phyloP scores from a whole-genome alignment of 2,329 filamentous ascomycete genomes.

The Dactylellina drechsleri region DNA sequence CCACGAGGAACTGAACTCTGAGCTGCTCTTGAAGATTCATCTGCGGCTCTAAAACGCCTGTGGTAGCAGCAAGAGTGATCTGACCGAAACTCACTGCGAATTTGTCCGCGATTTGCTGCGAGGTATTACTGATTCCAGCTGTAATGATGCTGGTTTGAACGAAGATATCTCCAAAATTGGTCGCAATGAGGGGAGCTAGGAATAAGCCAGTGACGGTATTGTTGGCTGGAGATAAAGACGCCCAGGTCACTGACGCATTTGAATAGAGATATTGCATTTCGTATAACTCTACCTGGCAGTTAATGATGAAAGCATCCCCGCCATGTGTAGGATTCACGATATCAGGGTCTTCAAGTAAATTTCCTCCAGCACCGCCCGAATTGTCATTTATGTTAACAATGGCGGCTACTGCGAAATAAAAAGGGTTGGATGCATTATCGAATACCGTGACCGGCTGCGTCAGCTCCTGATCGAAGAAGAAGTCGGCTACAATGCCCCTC shows the following conservation, averaged over 20 bases:
- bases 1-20: constrained; percentile 11
- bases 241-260: constrained; percentile 11
- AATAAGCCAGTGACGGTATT: constrained; percentile 10
- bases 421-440: constrained; percentile 28
- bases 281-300: constrained; percentile 57
- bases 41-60: constrained; percentile 15
- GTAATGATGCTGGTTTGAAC: constrained; percentile 7
- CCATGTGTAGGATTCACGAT: constrained; percentile 33
- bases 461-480: constrained; percentile 2
- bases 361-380: constrained; percentile 5
- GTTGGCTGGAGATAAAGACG: constrained; percentile 10
- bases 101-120: constrained; percentile 14
- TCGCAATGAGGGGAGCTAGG: constrained; percentile 8
- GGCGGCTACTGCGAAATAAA: constrained; percentile 40
- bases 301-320: constrained; percentile 50
- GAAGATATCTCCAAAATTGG: constrained; percentile 6
- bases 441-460: not conserved
- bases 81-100: constrained; percentile 18
- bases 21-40: constrained; percentile 5
- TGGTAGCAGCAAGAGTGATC: constrained; percentile 7
- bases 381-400: constrained; percentile 21
- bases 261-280: constrained; percentile 55
- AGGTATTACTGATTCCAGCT: constrained; percentile 22
- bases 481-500: constrained; percentile 1
- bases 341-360: constrained; percentile 22